Evolutionary conservation across 768 basidiomycete species (phyloP).

Genomic region (Suillus bovinus): DNA sequence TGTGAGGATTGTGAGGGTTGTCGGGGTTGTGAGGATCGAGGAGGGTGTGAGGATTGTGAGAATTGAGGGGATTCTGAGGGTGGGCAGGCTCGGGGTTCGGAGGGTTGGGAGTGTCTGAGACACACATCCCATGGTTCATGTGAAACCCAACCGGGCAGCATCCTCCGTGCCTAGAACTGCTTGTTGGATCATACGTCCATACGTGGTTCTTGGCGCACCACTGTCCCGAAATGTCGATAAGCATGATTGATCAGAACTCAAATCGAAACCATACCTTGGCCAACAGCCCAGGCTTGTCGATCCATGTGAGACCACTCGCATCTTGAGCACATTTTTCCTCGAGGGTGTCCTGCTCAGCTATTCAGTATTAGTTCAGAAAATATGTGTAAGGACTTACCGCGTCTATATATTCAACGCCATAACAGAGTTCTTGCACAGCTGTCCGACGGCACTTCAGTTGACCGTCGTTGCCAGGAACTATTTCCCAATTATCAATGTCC

Average conservation of each 20-base stretch:
- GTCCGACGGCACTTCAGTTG: background rate
- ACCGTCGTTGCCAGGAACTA: background rate
- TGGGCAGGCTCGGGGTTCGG: background rate
- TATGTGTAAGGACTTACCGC: background rate
- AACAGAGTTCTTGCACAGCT: background rate
- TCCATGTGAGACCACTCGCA: background rate
- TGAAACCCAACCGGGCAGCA: background rate
- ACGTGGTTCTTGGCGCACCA: background rate
- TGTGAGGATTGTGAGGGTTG: too few species aligned
- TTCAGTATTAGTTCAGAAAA: background rate
- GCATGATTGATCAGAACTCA: background rate
- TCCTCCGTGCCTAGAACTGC: background rate
- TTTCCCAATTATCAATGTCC: background rate
- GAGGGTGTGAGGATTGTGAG: too few species aligned
- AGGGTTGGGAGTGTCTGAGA: background rate
- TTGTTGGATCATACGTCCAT: background rate
- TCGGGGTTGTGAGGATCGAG: too few species aligned
- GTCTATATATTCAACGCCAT: background rate
- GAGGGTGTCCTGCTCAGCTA: background rate
- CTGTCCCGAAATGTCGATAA: background rate
- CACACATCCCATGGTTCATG: background rate
- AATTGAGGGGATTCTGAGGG: too few species aligned
- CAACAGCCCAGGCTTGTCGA: background rate
- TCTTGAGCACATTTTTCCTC: background rate
- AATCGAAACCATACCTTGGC: background rate